Percentiles rank a stretch among this genome's conserved stretches.
These are phyloP conservation scores for Phytophthora niederhauseri DNA, from an alignment of 352 stramenopile species.

Conservation along the genomic window DNA sequence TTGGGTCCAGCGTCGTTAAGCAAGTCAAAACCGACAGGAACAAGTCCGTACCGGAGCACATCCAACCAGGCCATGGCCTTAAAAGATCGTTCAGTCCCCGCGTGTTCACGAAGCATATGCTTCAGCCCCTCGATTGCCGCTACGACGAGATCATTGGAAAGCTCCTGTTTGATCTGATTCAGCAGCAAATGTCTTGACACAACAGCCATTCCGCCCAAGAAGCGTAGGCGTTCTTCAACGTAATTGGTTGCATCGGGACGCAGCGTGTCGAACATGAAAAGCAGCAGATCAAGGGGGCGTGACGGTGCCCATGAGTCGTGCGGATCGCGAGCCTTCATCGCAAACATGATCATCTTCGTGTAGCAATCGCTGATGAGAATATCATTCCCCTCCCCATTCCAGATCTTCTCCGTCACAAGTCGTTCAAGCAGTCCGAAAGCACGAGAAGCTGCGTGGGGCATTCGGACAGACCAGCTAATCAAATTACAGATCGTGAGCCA, in stretches of 20 bases:
- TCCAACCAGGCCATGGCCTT: constrained; percentile 60
- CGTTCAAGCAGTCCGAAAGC: constrained; percentile 69
- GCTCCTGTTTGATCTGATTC: constrained; percentile 38
- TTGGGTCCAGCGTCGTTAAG: constrained; percentile 35
- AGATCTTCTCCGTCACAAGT: constrained; percentile 61
- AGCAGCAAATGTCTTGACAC: constrained; percentile 52
- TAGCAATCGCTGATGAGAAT: constrained; percentile 69
- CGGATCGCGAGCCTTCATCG: constrained; percentile 39
- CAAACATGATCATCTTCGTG: constrained; percentile 70
- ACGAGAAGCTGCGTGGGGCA: constrained; percentile 52
- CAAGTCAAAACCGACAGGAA: constrained; percentile 64
- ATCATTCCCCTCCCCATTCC: constrained; percentile 53
- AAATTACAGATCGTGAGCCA: constrained; percentile 70
- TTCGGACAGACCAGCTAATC: constrained; percentile 59
- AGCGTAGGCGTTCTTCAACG: constrained; percentile 51
- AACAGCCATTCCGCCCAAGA: constrained; percentile 64
- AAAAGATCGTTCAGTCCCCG: constrained; percentile 42
- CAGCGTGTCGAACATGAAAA: constrained; percentile 60
- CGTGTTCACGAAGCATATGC: constrained; percentile 54
- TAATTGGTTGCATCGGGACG: constrained; percentile 39
- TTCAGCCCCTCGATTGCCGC: constrained; percentile 52
- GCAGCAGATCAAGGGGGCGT: constrained; percentile 54
- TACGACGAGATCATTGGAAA: constrained; percentile 52
- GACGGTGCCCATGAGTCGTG: constrained; percentile 41
- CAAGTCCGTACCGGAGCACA: constrained; percentile 55